Evolutionary conservation across 2,329 filamentous ascomycete species (phyloP).

Genomic region (Annulohypoxylon truncatum): DNA sequence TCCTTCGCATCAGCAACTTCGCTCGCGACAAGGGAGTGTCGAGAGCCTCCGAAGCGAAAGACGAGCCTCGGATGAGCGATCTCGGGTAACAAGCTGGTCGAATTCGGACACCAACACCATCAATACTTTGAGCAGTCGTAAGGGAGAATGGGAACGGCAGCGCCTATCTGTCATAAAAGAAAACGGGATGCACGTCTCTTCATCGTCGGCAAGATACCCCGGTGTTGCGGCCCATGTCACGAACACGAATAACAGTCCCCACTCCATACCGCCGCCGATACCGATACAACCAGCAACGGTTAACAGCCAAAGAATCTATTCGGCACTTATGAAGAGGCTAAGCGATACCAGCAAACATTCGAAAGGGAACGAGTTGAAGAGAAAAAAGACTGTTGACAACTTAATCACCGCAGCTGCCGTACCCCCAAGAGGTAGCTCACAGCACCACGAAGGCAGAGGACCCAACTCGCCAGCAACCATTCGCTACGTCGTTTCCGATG

Average conservation of each 20-base stretch:
- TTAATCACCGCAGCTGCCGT: slow-evolving; percentile 32
- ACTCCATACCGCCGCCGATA: slow-evolving; percentile 24
- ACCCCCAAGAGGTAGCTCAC: slow-evolving; percentile 42
- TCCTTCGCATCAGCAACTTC: slow-evolving; percentile 59
- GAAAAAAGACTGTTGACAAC: slow-evolving; percentile 36
- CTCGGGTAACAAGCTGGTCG: slow-evolving; percentile 79
- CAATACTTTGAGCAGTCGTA: slow-evolving; percentile 56
- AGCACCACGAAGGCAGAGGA: slow-evolving; percentile 3
- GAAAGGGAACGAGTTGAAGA: slow-evolving; percentile 35
- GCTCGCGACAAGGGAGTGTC: slow-evolving; percentile 66
- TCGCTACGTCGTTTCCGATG: slow-evolving; percentile 43
- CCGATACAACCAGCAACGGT: slow-evolving; percentile 51
- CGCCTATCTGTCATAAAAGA: slow-evolving; percentile 74
- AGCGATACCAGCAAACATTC: slow-evolving; percentile 53
- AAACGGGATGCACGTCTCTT: slow-evolving; percentile 58
- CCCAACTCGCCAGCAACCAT: slow-evolving; percentile 40
- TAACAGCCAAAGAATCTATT: slow-evolving; percentile 71
- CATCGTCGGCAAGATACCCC: slow-evolving; percentile 51
- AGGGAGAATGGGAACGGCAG: slow-evolving; percentile 62
- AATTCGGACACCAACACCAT: slow-evolving; percentile 70
- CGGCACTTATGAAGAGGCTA: slow-evolving; percentile 70
- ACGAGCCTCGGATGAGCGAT: slow-evolving; percentile 62
- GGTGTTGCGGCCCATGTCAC: slow-evolving; percentile 44
- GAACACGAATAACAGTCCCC: slow-evolving; percentile 28
- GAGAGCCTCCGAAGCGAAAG: slow-evolving; percentile 60